Evolutionary conservation across 2,329 filamentous ascomycete species (phyloP), one percentile per base, ranked within the genome.

Genomic region (Pseudopithomyces maydicus): DNA sequence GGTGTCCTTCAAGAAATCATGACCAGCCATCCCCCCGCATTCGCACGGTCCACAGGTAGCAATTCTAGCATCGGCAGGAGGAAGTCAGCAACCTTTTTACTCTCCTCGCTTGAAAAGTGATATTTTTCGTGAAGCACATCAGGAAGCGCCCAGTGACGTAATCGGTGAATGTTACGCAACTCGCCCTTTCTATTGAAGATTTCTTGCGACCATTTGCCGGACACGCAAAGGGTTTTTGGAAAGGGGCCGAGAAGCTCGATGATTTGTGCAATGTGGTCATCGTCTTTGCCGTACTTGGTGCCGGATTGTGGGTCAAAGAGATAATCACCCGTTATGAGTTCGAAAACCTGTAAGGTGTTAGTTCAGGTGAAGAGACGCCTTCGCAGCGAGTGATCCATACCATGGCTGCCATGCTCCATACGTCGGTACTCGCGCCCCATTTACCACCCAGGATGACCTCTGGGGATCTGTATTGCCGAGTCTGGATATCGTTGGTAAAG

Each of bases 381-480:
- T 14, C 8, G 20, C 23, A 19, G 48, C 15, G n/a, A 6, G 17
- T 23, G 11, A 8, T 35, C 73, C 87, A 69, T 84, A 98, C 95
- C 95, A 99, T 99, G 66, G 91, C 91, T 57, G 95, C 93, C 95
- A 99, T 99, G 79, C 94, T 98, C 95, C 95, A 99, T 7, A 98
- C 91, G 78, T 99, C 95, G 1, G 95, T 98, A 74, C 94, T 98
- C n/a, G 95, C 95, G 65, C 95, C 95, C 95, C 95, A 99, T 81
- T 98, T 98, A 2, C 92, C 88, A 38, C 95, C 95, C 19, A 99
- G 81, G 58, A 99, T 98, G 55, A 99, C 95, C 78, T 99, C 95
- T 1, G 95, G 95, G 1, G 95, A 98, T 55, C 95, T 85, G 77
- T 99, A 99, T 78, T 99, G 95, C 70, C 95, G 85, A 8, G 95